Conservation (phyloP, 305 asterid genomes). For the Stenogyne calaminthoides region DNA sequence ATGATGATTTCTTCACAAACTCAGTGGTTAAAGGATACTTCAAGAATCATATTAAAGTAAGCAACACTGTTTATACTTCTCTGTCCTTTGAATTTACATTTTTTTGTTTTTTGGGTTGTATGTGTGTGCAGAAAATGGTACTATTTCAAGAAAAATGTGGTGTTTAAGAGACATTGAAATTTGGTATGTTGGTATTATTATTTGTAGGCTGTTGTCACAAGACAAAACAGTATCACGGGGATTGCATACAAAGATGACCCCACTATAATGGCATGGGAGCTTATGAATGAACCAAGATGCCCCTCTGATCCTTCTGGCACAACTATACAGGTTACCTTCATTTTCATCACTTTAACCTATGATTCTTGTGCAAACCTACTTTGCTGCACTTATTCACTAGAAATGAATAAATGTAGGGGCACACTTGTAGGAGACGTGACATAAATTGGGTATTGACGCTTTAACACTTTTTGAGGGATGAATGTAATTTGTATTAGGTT, state of each 20-base stretch:
- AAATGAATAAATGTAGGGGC: too few relatives aligned
- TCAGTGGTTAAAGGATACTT: conserved; percentile 46
- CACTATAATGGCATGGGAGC: conserved; percentile 85
- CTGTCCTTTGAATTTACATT: too few relatives aligned
- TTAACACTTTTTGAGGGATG: too few relatives aligned
- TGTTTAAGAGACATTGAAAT: background rate
- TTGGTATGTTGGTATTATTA: background rate
- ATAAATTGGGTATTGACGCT: too few relatives aligned
- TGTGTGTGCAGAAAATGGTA: too few relatives aligned
- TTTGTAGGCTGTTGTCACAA: conserved; percentile 60
- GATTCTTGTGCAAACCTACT: too few relatives aligned
- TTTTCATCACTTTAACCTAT: too few relatives aligned
- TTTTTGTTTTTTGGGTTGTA: too few relatives aligned
- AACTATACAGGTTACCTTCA: conserved; percentile 51
- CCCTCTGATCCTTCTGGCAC: conserved; percentile 52
- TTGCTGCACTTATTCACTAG: too few relatives aligned
- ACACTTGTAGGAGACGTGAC: too few relatives aligned
- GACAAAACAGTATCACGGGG: conserved; percentile 59
- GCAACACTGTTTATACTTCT: background rate
- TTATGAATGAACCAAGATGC: conserved; percentile 81
- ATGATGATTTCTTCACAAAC: conserved; percentile 65
- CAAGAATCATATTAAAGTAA: conserved; percentile 63
- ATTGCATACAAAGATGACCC: conserved; percentile 70
- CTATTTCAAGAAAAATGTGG: background rate
- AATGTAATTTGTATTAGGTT: too few relatives aligned